Percentiles rank a stretch among this genome's conserved stretches.
phyloP scores from a whole-genome alignment of 2,329 filamentous ascomycete genomes.

The Botrytis porri region DNA sequence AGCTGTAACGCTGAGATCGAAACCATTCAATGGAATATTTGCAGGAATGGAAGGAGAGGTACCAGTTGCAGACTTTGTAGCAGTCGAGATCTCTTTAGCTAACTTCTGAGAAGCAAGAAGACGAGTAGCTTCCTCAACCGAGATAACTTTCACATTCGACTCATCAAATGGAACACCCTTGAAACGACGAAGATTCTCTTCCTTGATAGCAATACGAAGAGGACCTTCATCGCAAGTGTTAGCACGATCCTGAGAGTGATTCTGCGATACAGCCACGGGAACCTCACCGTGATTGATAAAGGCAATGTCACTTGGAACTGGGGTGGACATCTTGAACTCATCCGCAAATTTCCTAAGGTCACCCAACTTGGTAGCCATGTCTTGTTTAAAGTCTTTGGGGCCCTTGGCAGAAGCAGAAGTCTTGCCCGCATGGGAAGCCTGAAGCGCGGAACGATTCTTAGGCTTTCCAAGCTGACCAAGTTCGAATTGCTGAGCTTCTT shows the following conservation, averaged over 20 bases:
- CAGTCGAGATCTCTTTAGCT: neutral
- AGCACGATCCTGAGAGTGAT: neutral
- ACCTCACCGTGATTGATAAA: slow-evolving; percentile 1
- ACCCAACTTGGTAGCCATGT: neutral
- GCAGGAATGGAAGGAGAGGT: neutral
- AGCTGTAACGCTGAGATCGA: neutral
- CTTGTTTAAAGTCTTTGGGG: neutral
- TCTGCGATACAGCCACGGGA: neutral
- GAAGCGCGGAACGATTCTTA: too few relatives aligned
- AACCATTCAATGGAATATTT: neutral
- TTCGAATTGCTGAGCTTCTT: neutral
- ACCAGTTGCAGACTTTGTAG: neutral
- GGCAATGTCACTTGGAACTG: neutral
- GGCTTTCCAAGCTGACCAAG: neutral
- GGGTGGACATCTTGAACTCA: neutral
- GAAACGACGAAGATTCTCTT: neutral
- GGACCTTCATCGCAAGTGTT: neutral
- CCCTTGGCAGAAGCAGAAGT: neutral
- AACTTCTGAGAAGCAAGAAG: neutral
- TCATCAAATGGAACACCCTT: neutral
- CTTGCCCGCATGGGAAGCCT: neutral
- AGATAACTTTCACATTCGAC: neutral
- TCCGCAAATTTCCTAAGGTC: neutral
- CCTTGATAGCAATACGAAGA: neutral
- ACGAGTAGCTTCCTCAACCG: neutral